These are phyloP conservation scores for Butyriboletus loyo DNA, from an alignment of 768 basidiomycete genomes.

Conservation along the genomic window DNA sequence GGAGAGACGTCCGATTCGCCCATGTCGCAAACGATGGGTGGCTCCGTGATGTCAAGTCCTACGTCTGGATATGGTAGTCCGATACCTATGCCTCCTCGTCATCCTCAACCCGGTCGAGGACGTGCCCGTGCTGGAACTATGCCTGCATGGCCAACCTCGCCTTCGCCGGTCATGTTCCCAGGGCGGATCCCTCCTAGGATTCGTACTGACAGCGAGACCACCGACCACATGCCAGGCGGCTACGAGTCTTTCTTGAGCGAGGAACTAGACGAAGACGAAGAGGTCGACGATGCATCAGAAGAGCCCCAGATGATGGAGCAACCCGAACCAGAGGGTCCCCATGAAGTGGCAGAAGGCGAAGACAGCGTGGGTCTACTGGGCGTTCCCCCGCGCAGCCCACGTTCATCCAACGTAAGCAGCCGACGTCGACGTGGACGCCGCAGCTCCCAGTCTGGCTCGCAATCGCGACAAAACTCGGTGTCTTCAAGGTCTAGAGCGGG, in stretches of 20 bases:
- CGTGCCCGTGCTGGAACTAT: slow-evolving; percentile 40
- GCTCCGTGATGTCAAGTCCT: slow-evolving; percentile 38
- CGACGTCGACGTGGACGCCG: slow-evolving; percentile 31
- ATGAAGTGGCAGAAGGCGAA: slow-evolving; percentile 61
- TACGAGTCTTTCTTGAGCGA: slow-evolving; percentile 34
- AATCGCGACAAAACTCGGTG: slow-evolving; percentile 25
- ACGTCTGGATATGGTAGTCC: slow-evolving; percentile 32
- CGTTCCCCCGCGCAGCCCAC: slow-evolving; percentile 51
- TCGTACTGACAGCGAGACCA: slow-evolving; percentile 29
- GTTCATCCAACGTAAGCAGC: slow-evolving; percentile 36
- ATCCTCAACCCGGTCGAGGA: slow-evolving; percentile 39
- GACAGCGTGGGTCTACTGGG: slow-evolving; percentile 58
- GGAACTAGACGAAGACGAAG: slow-evolving; percentile 30
- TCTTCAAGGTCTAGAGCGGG: slow-evolving; percentile 43
- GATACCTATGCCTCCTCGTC: slow-evolving; percentile 51
- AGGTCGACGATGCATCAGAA: slow-evolving; percentile 30
- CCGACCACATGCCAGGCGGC: slow-evolving; percentile 24
- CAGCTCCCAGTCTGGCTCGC: slow-evolving; percentile 38
- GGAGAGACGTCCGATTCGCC: slow-evolving; percentile 56
- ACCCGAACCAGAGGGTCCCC: slow-evolving; percentile 49
- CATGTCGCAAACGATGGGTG: slow-evolving; percentile 39
- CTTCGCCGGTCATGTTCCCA: slow-evolving; percentile 34
- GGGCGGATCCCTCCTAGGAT: slow-evolving; percentile 24
- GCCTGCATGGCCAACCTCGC: slow-evolving; percentile 35
- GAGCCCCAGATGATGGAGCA: slow-evolving; percentile 40